Conservation (phyloP, 2,329 filamentous ascomycete genomes). For the Nemania serpens region DNA sequence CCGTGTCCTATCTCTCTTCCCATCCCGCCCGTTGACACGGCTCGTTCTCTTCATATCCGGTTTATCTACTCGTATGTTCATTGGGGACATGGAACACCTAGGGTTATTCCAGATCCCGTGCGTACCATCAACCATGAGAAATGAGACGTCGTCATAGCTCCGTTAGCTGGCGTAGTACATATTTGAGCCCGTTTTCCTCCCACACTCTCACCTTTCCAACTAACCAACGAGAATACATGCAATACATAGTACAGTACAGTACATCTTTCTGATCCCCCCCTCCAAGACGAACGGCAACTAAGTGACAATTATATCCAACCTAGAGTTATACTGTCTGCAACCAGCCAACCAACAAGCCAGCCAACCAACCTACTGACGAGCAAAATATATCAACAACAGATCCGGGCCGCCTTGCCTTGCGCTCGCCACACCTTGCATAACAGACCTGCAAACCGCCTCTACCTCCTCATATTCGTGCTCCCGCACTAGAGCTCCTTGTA, state of each 20-base stretch:
- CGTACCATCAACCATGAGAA: constrained; percentile 9
- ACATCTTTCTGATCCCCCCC: neutral
- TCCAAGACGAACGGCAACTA: neutral
- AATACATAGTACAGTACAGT: neutral
- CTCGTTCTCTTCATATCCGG: constrained; percentile 5
- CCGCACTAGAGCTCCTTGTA: constrained; percentile 27
- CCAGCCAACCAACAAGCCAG: neutral
- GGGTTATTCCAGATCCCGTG: neutral
- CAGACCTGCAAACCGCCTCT: constrained; percentile 35
- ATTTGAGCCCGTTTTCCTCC: constrained; percentile 9
- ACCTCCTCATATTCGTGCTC: constrained; percentile 7
- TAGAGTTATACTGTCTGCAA: neutral
- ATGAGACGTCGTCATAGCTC: constrained; percentile 20
- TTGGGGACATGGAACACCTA: constrained; percentile 20
- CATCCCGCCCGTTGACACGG: neutral
- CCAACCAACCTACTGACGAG: neutral
- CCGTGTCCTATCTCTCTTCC: neutral
- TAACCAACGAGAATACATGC: neutral
- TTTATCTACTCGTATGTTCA: constrained; percentile 22
- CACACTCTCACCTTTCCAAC: constrained; percentile 7
- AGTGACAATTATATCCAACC: neutral
- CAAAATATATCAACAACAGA: constrained; percentile 2
- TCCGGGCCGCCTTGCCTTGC: constrained; percentile 5
- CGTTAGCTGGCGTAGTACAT: constrained; percentile 21
- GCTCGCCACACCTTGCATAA: constrained; percentile 5